Conservation (phyloP, 108 stramenopile genomes). For the Aurantiochytrium sp. region DNA sequence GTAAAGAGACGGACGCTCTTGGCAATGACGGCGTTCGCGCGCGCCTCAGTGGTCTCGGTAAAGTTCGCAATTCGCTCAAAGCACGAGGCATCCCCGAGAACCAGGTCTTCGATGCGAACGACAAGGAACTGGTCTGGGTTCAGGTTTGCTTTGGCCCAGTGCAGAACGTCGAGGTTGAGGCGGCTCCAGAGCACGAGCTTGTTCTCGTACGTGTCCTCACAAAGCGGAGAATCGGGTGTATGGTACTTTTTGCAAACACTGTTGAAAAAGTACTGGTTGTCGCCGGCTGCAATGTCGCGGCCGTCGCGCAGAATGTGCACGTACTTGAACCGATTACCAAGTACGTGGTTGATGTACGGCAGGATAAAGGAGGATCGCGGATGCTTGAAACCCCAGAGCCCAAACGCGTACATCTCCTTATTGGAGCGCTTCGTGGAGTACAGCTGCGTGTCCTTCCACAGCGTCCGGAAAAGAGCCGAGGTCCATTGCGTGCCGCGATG, state of each 20-base stretch:
- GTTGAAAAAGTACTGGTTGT: slow-evolving; percentile 12
- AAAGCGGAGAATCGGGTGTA: background rate
- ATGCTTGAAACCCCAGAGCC: slow-evolving; percentile 27
- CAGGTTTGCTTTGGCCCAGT: background rate
- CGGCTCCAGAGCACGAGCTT: background rate
- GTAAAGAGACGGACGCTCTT: background rate
- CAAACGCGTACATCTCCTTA: background rate
- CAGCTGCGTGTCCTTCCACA: background rate
- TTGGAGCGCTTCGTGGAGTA: background rate
- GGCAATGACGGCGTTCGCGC: background rate
- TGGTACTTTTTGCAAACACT: background rate
- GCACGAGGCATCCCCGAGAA: background rate
- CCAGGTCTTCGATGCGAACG: slow-evolving; percentile 1
- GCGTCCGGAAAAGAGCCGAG: background rate
- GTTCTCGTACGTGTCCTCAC: background rate
- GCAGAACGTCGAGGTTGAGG: background rate
- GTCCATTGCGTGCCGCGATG: background rate
- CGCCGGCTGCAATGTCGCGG: slow-evolving; percentile 5
- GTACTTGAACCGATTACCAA: background rate
- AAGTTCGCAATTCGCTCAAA: background rate
- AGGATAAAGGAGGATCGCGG: background rate
- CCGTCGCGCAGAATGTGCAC: slow-evolving; percentile 2
- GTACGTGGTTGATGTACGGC: background rate
- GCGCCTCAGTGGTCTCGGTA: background rate
- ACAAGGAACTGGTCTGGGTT: background rate